phyloP scores from a whole-genome alignment of 148 eudicot species.

The Euryodendron excelsum region DNA sequence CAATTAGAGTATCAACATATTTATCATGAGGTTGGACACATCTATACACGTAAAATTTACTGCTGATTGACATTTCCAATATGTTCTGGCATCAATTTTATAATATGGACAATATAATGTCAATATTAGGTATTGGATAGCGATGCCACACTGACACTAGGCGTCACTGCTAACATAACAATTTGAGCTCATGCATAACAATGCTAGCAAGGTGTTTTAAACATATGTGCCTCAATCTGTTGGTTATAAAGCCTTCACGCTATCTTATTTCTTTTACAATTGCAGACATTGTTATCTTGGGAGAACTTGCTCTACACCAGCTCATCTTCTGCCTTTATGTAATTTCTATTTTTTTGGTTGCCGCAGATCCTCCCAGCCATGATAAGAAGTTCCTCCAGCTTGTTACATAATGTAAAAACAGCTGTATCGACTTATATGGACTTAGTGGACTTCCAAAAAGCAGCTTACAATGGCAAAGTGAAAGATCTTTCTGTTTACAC shows the following conservation, averaged over 20 bases:
- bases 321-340: not conserved
- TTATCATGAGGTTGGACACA: not conserved
- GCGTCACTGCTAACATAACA: not conserved
- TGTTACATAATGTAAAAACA: constrained; percentile 67
- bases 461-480: constrained; percentile 43
- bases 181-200: not conserved
- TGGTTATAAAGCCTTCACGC: not conserved
- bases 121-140: constrained; percentile 4
- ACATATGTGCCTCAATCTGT: not conserved
- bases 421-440: constrained; percentile 54
- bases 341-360: constrained; percentile 2
- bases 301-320: not conserved
- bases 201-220: not conserved
- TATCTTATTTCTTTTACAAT: not conserved
- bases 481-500: constrained; percentile 66
- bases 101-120: not conserved
- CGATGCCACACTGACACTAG: not conserved
- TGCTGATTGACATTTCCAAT: not conserved
- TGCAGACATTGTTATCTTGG: not conserved
- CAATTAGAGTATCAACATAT: not conserved
- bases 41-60: not conserved
- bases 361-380: constrained; percentile 73
- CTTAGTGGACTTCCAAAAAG: constrained; percentile 59
- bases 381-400: constrained; percentile 55
- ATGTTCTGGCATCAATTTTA: not conserved